phyloP scores from a whole-genome alignment of 106 monocot genomes.

The Dendrobium nobile region DNA sequence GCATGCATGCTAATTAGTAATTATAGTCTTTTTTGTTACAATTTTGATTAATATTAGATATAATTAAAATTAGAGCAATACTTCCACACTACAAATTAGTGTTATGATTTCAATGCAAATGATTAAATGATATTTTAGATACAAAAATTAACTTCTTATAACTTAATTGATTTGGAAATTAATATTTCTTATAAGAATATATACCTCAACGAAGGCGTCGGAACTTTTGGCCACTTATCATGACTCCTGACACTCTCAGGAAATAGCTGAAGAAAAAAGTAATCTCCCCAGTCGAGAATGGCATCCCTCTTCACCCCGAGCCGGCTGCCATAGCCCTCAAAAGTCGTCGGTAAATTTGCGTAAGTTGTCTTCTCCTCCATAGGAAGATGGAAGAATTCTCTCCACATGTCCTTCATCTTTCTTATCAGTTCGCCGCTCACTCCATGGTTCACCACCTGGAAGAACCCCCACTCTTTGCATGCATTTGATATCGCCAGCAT shows the following conservation, averaged over 20 bases:
- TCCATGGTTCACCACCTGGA: slow-evolving; percentile 24
- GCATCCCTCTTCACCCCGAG: slow-evolving; percentile 21
- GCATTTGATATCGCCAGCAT: slow-evolving; percentile 5
- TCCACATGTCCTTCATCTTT: slow-evolving; percentile 8
- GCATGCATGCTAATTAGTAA: no score
- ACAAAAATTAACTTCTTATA: no score
- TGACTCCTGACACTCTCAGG: slow-evolving; percentile 8
- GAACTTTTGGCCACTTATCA: slow-evolving; percentile 20
- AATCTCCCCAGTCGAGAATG: slow-evolving; percentile 20
- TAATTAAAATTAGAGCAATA: no score
- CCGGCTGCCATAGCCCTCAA: slow-evolving; percentile 37
- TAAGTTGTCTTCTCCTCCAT: slow-evolving; percentile 22
- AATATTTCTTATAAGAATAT: no score
- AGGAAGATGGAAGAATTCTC: slow-evolving; percentile 20
- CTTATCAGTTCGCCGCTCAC: slow-evolving; percentile 1
- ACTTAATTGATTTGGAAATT: no score
- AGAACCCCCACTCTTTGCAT: slow-evolving; percentile 24
- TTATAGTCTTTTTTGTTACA: no score
- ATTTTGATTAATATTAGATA: no score
- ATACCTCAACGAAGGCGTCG: background rate
- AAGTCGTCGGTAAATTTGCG: slow-evolving; percentile 17
- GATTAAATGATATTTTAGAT: no score
- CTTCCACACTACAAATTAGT: no score
- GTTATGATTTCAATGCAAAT: no score
- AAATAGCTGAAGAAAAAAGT: slow-evolving; percentile 6